Evolutionary conservation across 148 eudicot species (phyloP).

Genomic region (Vaccinium myrtillus): DNA sequence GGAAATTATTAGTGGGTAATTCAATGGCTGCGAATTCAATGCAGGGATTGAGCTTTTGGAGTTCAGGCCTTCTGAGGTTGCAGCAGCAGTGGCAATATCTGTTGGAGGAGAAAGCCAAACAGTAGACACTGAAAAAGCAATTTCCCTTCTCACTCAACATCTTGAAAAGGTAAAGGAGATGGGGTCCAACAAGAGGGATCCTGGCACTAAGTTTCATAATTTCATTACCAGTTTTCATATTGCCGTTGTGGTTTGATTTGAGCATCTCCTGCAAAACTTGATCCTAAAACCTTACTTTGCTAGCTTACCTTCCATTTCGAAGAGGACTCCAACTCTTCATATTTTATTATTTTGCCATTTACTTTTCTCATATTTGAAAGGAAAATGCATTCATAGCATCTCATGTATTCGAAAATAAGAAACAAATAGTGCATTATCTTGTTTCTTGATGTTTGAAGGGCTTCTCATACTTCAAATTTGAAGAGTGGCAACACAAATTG

Average conservation of each 20-base stretch:
- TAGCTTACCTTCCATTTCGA: neutral
- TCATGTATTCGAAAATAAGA: neutral
- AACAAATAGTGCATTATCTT: neutral
- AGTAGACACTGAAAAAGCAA: conserved; percentile 50
- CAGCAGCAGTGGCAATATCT: conserved; percentile 69
- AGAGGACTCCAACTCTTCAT: neutral
- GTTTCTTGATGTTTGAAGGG: neutral
- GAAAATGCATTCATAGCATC: neutral
- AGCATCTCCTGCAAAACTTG: neutral
- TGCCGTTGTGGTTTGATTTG: conserved; percentile 2
- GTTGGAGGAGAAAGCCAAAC: conserved; percentile 55
- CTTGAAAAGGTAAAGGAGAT: conserved; percentile 57
- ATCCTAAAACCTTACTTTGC: neutral
- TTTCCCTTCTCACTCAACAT: conserved; percentile 39
- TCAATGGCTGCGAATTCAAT: conserved; percentile 30
- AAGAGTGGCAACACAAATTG: neutral
- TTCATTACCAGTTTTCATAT: neutral
- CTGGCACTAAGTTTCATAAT: neutral
- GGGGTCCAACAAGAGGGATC: conserved; percentile 14
- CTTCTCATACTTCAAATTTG: neutral
- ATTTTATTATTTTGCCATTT: neutral
- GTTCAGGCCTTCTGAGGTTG: conserved; percentile 89
- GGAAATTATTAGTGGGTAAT: conserved; percentile 24
- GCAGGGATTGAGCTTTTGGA: conserved; percentile 84
- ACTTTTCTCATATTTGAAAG: neutral